These are phyloP conservation scores for Phytopythium boreale DNA, from an alignment of 352 stramenopile genomes.

Conservation along the genomic window DNA sequence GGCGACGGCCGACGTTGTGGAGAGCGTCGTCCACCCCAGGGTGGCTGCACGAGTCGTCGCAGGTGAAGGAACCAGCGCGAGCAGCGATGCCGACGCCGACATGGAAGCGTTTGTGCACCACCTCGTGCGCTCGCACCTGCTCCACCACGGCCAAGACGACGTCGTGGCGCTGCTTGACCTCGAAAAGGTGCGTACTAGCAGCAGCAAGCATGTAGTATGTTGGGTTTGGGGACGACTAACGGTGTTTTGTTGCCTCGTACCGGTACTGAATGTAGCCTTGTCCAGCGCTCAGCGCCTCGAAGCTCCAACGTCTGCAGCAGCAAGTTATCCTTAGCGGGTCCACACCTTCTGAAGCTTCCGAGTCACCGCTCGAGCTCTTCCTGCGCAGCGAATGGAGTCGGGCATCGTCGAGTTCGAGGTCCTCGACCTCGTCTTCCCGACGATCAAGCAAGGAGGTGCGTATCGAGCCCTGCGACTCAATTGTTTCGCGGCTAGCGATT, in stretches of 20 bases:
- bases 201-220: not conserved
- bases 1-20: conserved; percentile 20
- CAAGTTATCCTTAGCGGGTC: conserved; percentile 6
- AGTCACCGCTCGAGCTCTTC: conserved; percentile 30
- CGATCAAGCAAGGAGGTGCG: not conserved
- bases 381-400: conserved; percentile 25
- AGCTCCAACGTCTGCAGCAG: conserved; percentile 17
- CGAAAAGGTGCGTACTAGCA: conserved; percentile 27
- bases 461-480: not conserved
- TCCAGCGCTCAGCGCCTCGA: conserved; percentile 13
- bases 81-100: conserved; percentile 1
- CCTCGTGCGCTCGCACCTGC: conserved; percentile 64
- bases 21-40: not conserved
- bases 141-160: conserved; percentile 31
- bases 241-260: not conserved
- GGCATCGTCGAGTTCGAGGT: not conserved
- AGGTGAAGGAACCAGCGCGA: not conserved
- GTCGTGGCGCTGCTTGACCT: conserved; percentile 41
- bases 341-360: not conserved
- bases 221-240: conserved; percentile 4
- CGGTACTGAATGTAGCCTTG: conserved; percentile 20
- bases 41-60: not conserved
- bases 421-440: not conserved
- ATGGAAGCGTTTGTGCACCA: conserved; percentile 37
- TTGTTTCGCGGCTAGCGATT: not conserved